A percentile compares a stretch with the other conserved stretches of the same genome.
Evolutionary conservation across 2,329 filamentous ascomycete species (phyloP).

Genomic region (Furcasterigmium sp.): DNA sequence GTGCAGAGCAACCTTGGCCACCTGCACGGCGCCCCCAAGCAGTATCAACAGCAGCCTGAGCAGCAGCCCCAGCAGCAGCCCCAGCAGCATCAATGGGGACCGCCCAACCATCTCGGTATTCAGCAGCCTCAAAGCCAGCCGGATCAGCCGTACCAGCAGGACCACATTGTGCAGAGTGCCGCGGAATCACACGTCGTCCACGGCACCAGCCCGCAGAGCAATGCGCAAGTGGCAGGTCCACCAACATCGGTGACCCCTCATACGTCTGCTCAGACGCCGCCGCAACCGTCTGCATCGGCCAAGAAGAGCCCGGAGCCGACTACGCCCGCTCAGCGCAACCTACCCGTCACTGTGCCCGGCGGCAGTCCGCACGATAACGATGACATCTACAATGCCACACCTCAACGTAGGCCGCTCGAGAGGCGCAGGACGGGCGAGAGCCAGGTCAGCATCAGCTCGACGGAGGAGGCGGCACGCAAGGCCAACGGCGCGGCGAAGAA

Average conservation of each 20-base stretch:
- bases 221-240: too few species aligned
- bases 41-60: conserved; percentile 5
- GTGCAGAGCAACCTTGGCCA: conserved; percentile 1
- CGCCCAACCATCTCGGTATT: conserved; percentile 2
- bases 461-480: conserved; percentile 8
- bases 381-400: conserved; percentile 27
- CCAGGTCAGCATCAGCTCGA: conserved; percentile 9
- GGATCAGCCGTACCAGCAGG: not conserved
- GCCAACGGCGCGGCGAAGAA: conserved; percentile 3
- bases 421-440: conserved; percentile 9
- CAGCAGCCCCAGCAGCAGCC: conserved; percentile 6
- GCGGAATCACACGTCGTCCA: too few species aligned
- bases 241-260: too few species aligned
- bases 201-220: too few species aligned
- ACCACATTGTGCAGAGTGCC: too few species aligned
- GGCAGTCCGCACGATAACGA: conserved; percentile 16
- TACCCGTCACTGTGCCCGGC: conserved; percentile 12
- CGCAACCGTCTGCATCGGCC: not conserved
- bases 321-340: not conserved
- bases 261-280: too few species aligned
- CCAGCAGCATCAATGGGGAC: conserved; percentile 9
- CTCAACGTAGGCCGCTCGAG: conserved; percentile 12
- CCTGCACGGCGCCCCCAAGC: conserved; percentile 6
- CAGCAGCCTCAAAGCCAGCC: conserved; percentile 5
- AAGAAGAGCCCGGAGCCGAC: conserved; percentile 4